Base-by-base conservation (phyloP, 768 basidiomycete genomes). In the Trametes punicea region DNA sequence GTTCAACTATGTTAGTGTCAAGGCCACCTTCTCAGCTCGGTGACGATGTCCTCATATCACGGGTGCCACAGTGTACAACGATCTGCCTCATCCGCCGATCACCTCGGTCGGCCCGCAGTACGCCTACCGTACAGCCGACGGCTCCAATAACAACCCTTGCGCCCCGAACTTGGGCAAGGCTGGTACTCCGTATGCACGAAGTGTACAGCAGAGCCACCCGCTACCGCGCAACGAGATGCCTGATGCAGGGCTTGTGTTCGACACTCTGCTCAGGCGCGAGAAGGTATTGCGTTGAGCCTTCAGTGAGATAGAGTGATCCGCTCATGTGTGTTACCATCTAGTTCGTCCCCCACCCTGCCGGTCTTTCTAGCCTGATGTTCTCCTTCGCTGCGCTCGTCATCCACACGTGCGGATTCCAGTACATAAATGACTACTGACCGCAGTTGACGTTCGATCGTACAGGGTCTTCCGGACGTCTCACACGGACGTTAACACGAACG, bases 401-500 rank as follows among this genome's bases (percentile, higher is more conserved):
- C 46, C 90, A 92, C 65, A 82, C 75, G 84, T 85, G 63, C 44
- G 73, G 62, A 1, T 7, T 10, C 26, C 13, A 2, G n/a, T n/a
- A n/a, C n/a, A n/a, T n/a, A n/a, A n/a, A n/a, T n/a, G n/a, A n/a
- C n/a, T n/a, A n/a, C n/a, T n/a, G n/a, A n/a, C n/a, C n/a, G n/a
- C n/a, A n/a, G n/a, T n/a, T n/a, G n/a, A n/a, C n/a, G n/a, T n/a
- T n/a, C n/a, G n/a, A n/a, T n/a, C n/a, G n/a, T n/a, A n/a, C 63
- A 90, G 88, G 42, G 83, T 91, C 51, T 95, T 95, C 81, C 88
- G 89, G 39, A 93, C 92, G 0, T 82, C 83, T 10, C 87, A 88
- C 67, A 69, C 64, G 9, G 74, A 88, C 46, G 74, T 77, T 15
- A 79, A 77, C 64, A 83, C 90, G 62, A 95, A 95, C 70, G 81